Base-by-base conservation (phyloP, 768 basidiomycete genomes). In the Antrodiella citrinella region DNA sequence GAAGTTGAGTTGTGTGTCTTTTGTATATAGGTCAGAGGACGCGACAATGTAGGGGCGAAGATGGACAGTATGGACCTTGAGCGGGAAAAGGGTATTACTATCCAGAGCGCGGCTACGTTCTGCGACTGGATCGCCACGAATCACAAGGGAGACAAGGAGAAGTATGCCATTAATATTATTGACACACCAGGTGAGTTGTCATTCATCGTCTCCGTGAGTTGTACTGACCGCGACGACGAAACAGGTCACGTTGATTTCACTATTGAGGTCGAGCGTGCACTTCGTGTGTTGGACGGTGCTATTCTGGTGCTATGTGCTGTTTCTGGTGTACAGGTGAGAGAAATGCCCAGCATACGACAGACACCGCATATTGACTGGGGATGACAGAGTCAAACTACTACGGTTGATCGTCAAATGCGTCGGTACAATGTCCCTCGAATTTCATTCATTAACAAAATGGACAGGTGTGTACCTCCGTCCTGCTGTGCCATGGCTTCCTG, bases 11-110 rank as follows among this genome's bases (percentile, higher is more conserved):
- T 22, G 35, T 53, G 54, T 48, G 44, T 53, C 23, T 26, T 24
- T 7, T 7, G 41, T 18, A 19, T 18, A 18, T 59, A 91, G 88
- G 91, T 95, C 53, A 78, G 96, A 53, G 96, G 96, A 41, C 79
- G 88, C 48, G 96, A 99, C 66, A 83, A 85, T 23, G 93, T 98
- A 18, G 96, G 96, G 47, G 96, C 96, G 5, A 99, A 99, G 74
- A 99, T 99, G 96, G 96, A 99, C 67, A 91, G 86, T 58, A 99
- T 99, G 96, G 96, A 99, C 55, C 74, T 99, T 3, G 96, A 99
- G 66, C 77, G 95, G 44, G 96, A 98, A 69, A 98, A 99, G 71
- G 96, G 96, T 35, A 99, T 99, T 60, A 99, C 96, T 26, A 99
- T 99, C 54, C 96, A 99, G 68, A 93, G 90, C 60, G 96, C 96